These are phyloP conservation scores for Blumeria hordei DNA, from an alignment of 2,329 filamentous ascomycete genomes.

Conservation along the genomic window DNA sequence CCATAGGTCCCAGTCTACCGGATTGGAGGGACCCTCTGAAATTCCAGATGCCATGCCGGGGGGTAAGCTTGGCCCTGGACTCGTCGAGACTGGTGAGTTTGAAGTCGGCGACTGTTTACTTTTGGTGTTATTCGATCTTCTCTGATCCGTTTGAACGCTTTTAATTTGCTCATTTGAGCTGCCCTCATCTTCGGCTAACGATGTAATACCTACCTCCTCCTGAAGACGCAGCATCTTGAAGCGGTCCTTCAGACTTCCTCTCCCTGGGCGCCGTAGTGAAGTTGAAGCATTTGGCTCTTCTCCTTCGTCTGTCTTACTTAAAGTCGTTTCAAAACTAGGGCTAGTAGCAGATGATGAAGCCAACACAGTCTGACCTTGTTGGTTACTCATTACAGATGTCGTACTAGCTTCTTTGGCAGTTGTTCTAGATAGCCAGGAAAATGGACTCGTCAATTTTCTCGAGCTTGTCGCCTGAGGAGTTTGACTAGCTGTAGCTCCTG, in stretches of 20 bases:
- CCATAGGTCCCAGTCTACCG: slow-evolving; percentile 98
- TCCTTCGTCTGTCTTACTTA: slow-evolving; percentile 58
- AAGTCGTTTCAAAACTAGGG: slow-evolving; percentile 42
- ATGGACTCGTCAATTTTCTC: slow-evolving; percentile 66
- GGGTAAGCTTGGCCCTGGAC: slow-evolving; percentile 40
- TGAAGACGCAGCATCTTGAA: slow-evolving; percentile 57
- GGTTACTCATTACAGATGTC: not conserved
- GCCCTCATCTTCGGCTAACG: slow-evolving; percentile 24
- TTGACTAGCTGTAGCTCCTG: too few relatives aligned
- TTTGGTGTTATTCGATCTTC: slow-evolving; percentile 4
- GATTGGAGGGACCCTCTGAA: slow-evolving; percentile 41
- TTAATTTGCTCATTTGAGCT: not conserved
- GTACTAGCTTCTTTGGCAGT: slow-evolving; percentile 29
- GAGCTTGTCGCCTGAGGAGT: slow-evolving; percentile 9
- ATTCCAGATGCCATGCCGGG: slow-evolving; percentile 73
- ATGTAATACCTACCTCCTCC: slow-evolving; percentile 38
- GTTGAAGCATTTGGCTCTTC: slow-evolving; percentile 32
- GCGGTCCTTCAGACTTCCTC: slow-evolving; percentile 49
- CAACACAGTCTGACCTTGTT: slow-evolving; percentile 22
- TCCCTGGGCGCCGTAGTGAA: slow-evolving; percentile 22
- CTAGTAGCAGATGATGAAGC: slow-evolving; percentile 13
- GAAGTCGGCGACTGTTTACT: slow-evolving; percentile 14
- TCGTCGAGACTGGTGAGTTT: slow-evolving; percentile 12
- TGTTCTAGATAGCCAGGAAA: slow-evolving; percentile 58
- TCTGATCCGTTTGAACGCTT: not conserved